Base-by-base conservation (phyloP, 225 moss, liverwort and hornwort genomes). In the Polytrichum commune region DNA sequence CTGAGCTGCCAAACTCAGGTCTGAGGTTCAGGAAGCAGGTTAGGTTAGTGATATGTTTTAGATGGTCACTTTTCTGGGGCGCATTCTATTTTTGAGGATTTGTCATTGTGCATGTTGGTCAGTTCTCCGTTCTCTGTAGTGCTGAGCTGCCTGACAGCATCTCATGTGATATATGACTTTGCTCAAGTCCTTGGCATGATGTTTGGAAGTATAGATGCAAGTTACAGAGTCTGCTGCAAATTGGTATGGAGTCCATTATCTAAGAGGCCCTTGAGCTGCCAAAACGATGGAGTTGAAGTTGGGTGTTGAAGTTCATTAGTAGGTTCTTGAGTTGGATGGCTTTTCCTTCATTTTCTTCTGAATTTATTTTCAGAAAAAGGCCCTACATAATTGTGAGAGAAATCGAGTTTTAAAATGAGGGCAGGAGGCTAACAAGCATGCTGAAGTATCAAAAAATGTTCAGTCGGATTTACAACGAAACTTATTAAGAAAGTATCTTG, bases 81-180 rank as follows among this genome's bases (percentile, higher is more conserved):
- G 1, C 46, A 13, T 46, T 46, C 46, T 46, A 46, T 46, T 46
- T 46, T 46, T 46, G 46, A 46, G 46, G 13, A 46, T 16, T 46
- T 46, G 46, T 46, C 38, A 9, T 38, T 32, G 32, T 32, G 8
- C 32, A 32, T 32, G 32, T 32, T 38, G 38, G 38, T 10, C 46
- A 46, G 46, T 16, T 23, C 46, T 23, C 23, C 5, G 22, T 7
- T 22, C 38, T 66, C 33, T 66, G 23, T 46, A 18, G n/a, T 53
- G 29, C 46, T 46, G 66, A 24, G 23, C 20, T 24, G 19, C 23
- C 7, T 22, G 38, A 38, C 66, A 66, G 66, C 33, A 66, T 66
- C 66, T 66, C 66, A 20, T 22, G 7, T 32, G 66, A 66, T 22
- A 25, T 38, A 66, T 66, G 66, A 22, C 65, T 30, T 65, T 65